Conservation (phyloP, 805 yeast species). For the Candida easanensis region DNA sequence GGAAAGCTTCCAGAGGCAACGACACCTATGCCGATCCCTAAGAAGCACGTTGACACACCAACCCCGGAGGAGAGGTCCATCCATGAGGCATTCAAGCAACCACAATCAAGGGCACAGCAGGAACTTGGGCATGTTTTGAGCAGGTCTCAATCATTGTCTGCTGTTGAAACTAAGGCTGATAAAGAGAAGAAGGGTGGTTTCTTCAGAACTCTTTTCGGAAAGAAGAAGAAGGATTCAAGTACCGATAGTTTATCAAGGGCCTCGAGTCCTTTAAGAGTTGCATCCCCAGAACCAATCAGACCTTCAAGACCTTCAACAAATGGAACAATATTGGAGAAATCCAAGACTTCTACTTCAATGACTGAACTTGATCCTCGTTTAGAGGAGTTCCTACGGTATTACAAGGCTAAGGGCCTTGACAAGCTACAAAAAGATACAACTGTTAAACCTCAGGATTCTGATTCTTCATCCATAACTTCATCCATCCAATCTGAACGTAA, state of each 20-base stretch:
- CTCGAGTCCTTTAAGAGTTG: background rate
- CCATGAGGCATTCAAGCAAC: conserved; percentile 9
- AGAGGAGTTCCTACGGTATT: conserved; percentile 43
- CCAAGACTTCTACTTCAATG: conserved; percentile 15
- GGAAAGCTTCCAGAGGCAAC: conserved; percentile 23
- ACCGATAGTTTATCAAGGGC: conserved; percentile 3
- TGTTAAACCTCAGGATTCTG: conserved; percentile 3
- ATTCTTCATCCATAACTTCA: conserved; percentile 16
- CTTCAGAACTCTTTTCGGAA: conserved; percentile 34
- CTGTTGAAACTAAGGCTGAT: conserved; percentile 8
- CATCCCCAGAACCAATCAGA: conserved; percentile 10
- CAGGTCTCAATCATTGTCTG: conserved; percentile 33
- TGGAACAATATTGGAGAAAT: conserved; percentile 10
- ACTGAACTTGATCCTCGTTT: conserved; percentile 43
- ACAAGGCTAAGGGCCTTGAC: conserved; percentile 28
- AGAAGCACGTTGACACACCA: conserved; percentile 7
- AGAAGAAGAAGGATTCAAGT: conserved; percentile 19
- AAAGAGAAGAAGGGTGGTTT: conserved; percentile 34
- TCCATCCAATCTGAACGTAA: background rate
- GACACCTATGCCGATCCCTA: conserved; percentile 8
- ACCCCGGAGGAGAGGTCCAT: conserved; percentile 8
- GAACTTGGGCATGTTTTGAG: conserved; percentile 19
- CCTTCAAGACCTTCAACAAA: background rate
- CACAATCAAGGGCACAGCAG: conserved; percentile 8
- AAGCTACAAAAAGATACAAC: conserved; percentile 21